Evolutionary conservation across 2,329 filamentous ascomycete species (phyloP), one percentile per base, ranked within the genome.

Genomic region (Exserohilum turcica): DNA sequence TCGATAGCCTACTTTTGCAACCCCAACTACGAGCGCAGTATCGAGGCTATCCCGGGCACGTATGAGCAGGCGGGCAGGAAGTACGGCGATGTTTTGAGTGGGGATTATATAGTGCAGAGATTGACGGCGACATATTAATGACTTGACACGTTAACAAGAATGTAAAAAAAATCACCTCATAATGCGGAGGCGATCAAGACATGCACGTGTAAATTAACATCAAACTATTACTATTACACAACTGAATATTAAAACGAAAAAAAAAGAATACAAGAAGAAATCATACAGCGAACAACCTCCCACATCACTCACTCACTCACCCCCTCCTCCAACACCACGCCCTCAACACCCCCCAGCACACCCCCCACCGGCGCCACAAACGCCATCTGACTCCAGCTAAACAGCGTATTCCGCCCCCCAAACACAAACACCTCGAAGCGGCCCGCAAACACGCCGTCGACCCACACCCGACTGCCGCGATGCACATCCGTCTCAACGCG

Each of bases 1-100:
- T 93, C 89, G 65, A 88, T 97, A 69, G 92, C 92, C 64, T 97
- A 95, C 77, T 95, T 96, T 72, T 95, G 91, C 79, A 93, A 95
- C 64, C 91, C 91, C 7, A 92, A 95, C 69, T 88, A 85, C 70
- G 84, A 89, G 55, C 84, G 82, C 61, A 78, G 83, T 49, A 95
- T 96, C 60, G 89, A 94, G 63, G 90, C 87, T 1, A 84, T 96
- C 38, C 91, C 91, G 0, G 89, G 90, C 0, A 96, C 91, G 0
- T 93, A 84, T 68, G 80, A 82, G 47, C 74, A 88, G 55, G 76
- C 78, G 1, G 84, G 88, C 36, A 93, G 89, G 79, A 94, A 92
- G 77, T 96, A 96, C 67, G 77, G 82, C 29, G 85, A 84, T 0
- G 86, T 96, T 63, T 90, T 87, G 52, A 89, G 88, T 63, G 90